Evolutionary conservation across 768 basidiomycete species (phyloP), one percentile per base, ranked within the genome.

Genomic region (Lactifluus piperatus): DNA sequence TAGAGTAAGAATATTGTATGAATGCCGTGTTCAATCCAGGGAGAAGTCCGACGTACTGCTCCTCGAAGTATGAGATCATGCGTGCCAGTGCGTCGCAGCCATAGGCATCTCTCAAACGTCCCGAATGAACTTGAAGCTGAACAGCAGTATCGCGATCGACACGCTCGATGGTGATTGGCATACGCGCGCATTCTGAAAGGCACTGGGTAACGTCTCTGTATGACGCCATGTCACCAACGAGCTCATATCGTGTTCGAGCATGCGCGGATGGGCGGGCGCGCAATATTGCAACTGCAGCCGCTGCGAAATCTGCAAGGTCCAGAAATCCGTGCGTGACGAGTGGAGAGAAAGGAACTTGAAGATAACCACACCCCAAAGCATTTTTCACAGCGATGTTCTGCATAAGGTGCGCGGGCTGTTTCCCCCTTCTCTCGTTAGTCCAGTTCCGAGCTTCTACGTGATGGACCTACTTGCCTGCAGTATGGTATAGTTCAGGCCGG

Each of bases 401-500:
- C 70, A 73, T 72, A 56, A 71, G 65, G 26, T 69, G 68, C 10
- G 70, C 69, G 14, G 73, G 72, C 68, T 72, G 60, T 11, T 53
- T 11, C 39, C 14, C 24, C 8, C 50, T n/a, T 4, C 39, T 20
- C 39, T 20, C 10, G 39, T 54, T n/a, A 36, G 41, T 18, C 29
- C n/a, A 39, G 20, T 8, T n/a, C 14, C 37, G 6, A 20, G 14
- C 10, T 29, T 24, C 10, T 13, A 24, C 34, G 37, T 4, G 5
- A 34, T 13, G 16, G 24, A 29, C 20, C 10, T 37, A 60, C 64
- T 30, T 46, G 65, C 68, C 66, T 71, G 65, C 22, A 73, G 68
- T 49, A 75, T 72, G n/a, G 74, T 74, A 61, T 72, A 73, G 45
- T 67, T 61, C 44, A 75, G 34, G 24, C 72, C 71, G 16, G 71